Base-by-base conservation (phyloP, 208 protist genomes). In the Trypanosoma congolense region DNA sequence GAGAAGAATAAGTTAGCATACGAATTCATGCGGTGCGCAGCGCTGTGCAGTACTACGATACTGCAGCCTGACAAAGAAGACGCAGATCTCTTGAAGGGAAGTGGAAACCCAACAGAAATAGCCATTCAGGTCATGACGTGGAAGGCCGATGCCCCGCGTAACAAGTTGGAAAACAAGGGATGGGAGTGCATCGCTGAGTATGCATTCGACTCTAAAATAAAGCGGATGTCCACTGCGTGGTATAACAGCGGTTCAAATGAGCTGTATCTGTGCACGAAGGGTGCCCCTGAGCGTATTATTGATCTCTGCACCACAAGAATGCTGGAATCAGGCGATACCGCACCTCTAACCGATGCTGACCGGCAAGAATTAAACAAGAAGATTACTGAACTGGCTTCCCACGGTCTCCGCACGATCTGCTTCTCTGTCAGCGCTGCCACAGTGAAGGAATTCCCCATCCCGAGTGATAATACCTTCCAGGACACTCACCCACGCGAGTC, bases 121-220 rank as follows among this genome's bases (percentile, higher is more conserved):
- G 87, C 87, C 21, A 89, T 93, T 61, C 87, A 93, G 69, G 87
- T 87, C 29, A 90, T 93, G 83, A 83, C 83, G 35, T 91, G 83
- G 83, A 93, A 93, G 69, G 80, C 81, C 0, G 73, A 81, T 16
- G 50, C 80, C 8, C 67, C 81, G 60, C 77, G 83, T 45, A 78
- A 85, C 60, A 65, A n/a, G 26, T 52, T 91, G 14, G 67, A 77
- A 51, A 58, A 77, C 22, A 72, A 89, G 21, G 83, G 83, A 47
- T 91, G 77, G 81, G 70, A 83, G 42, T 86, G 80, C 59, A 76
- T 89, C 42, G 70, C 51, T n/a, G 83, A 93, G 59, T 93, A 90
- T 65, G 65, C 87, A 10, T 93, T 93, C 56, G 87, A 93, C 63
- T 93, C 87, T 6, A 76, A 65, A 35, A 80, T 93, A 56, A 95